Evolutionary conservation across 1,139 yeast genomes (phyloP), one percentile per base, ranked within the genome.

Genomic region (Yamadazyma oceani): DNA sequence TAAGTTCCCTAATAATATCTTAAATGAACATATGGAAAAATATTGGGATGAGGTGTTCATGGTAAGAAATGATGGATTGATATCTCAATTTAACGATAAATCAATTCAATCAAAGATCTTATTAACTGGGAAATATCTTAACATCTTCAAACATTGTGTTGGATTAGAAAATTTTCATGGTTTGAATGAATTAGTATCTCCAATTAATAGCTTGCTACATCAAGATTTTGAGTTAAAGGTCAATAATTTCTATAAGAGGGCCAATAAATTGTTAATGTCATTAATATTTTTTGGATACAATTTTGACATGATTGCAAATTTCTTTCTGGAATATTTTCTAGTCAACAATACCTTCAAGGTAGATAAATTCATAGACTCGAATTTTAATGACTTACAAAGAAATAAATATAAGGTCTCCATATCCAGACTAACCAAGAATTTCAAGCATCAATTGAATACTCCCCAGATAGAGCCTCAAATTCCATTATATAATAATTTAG

Each of bases 1-100:
- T 41, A 57, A 51, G 39, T 63, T 58, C 7, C 69, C 72, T 1
- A 44, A 53, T 10, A 53, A 49, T 26, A 45, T 54, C 31, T 72
- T 74, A 44, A 68, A 70, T 35, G 58, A 74, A 14, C 75, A 76
- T 45, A 72, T 80, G 42, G 96, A 89, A 48, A 81, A 83, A 42
- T 82, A 85, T 52, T 92, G 97, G 97, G 86, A 85, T 39, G 87
- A 87, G 43, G 78, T 88, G 40, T 92, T 78, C 56, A 76, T 87
- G 9, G 70, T 89, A 8, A 70, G 92, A 37, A 75, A 76, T 37
- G 95, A 86, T 51, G 95, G 94, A 0, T 54, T 89, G 16, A 80
- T 94, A 2, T 73, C 75, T 37, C 92, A 84, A 48, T 77, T 90
- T 37, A 59, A 68, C 7, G 62, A 67, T 36, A 66, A 66, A n/a